Percentiles rank a stretch among this genome's conserved stretches.
Evolutionary conservation across 441 rosid genomes (phyloP).

Genomic region (Hura crepitans): DNA sequence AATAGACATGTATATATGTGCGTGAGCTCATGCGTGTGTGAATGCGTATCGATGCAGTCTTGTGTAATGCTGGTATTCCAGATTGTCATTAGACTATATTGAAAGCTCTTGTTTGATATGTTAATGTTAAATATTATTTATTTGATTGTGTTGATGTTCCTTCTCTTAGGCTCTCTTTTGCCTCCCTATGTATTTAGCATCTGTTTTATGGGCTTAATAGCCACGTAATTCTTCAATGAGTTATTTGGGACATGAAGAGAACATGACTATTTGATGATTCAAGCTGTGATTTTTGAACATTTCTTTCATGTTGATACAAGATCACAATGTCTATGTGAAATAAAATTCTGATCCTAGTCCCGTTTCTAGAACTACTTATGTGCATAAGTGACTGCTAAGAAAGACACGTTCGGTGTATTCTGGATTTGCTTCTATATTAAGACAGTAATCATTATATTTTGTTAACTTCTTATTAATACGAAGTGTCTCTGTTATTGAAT

Average conservation of each 20-base stretch:
- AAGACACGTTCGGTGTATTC: slow-evolving; percentile 8
- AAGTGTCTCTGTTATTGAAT: not conserved
- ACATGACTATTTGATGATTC: not conserved
- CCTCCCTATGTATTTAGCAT: not conserved
- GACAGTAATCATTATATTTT: not conserved
- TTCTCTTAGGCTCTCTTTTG: not conserved
- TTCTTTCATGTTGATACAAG: not conserved
- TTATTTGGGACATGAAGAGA: not conserved
- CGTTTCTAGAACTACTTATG: not conserved
- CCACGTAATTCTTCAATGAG: not conserved
- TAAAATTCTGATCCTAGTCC: not conserved
- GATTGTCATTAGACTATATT: not conserved
- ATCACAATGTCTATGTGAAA: not conserved
- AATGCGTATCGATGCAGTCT: not conserved
- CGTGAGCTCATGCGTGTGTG: no score
- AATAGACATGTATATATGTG: no score
- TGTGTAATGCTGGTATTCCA: slow-evolving; percentile 2
- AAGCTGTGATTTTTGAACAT: not conserved
- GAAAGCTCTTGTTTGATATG: not conserved
- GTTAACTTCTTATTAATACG: not conserved
- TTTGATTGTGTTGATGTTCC: not conserved
- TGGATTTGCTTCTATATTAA: not conserved
- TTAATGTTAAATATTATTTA: not conserved
- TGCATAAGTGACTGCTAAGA: not conserved
- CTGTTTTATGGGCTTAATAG: not conserved